These are phyloP conservation scores for Wolfiporia cocos DNA, from an alignment of 1,284 basidiomycete species.

Conservation along the genomic window DNA sequence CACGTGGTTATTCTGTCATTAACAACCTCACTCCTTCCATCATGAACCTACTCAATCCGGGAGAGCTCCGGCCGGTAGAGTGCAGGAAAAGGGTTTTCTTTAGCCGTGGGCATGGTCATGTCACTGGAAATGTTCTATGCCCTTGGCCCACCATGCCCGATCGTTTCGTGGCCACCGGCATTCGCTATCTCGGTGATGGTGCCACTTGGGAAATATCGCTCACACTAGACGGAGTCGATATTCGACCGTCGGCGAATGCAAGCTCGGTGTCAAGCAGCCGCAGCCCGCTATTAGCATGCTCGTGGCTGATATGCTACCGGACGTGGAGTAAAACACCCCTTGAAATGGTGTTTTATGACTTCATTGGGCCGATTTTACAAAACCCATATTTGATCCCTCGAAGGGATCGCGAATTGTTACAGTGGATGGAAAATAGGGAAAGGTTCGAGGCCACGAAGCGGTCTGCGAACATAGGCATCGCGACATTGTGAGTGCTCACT, in stretches of 20 bases:
- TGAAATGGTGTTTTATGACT: background rate
- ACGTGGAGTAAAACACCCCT: background rate
- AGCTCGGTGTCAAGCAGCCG: background rate
- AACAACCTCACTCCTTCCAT: conserved; percentile 9
- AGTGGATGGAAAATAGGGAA: too few relatives aligned
- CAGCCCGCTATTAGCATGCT: background rate
- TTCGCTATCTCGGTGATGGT: conserved; percentile 24
- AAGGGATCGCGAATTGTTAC: too few relatives aligned
- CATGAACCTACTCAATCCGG: conserved; percentile 1
- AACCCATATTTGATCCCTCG: too few relatives aligned
- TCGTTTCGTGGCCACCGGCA: too few relatives aligned
- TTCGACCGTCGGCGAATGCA: conserved; percentile 8
- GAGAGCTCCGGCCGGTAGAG: too few relatives aligned
- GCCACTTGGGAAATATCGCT: conserved; percentile 24
- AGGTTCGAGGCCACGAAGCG: too few relatives aligned
- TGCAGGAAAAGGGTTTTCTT: too few relatives aligned
- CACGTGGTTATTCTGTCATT: conserved; percentile 19
- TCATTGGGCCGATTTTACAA: too few relatives aligned
- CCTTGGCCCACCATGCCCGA: too few relatives aligned
- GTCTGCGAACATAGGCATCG: too few relatives aligned
- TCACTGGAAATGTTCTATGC: background rate
- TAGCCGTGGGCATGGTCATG: conserved; percentile 8
- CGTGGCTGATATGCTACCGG: background rate
- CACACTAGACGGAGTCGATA: conserved; percentile 16
- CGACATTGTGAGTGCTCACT: too few relatives aligned